These are phyloP conservation scores for Fusarium musae DNA, from an alignment of 2,329 filamentous ascomycete species.

Conservation along the genomic window DNA sequence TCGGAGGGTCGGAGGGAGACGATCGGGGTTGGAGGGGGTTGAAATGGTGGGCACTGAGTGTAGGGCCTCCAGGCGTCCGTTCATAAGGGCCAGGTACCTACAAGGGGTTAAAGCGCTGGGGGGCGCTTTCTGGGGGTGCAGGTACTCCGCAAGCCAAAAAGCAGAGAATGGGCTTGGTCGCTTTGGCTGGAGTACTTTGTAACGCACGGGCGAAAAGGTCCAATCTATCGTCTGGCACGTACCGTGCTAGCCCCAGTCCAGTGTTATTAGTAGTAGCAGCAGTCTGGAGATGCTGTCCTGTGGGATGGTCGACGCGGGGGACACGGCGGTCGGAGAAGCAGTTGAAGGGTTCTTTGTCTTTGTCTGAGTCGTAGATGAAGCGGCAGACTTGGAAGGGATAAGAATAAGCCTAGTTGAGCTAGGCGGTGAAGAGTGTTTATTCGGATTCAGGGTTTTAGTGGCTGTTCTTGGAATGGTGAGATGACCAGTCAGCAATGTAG, in stretches of 20 bases:
- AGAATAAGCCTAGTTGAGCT: constrained; percentile 18
- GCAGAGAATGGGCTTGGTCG: constrained; percentile 21
- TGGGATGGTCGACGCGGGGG: constrained; percentile 21
- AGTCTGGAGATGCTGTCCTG: constrained; percentile 31
- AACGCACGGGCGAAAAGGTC: constrained; percentile 37
- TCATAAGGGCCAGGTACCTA: constrained; percentile 22
- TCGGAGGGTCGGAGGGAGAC: constrained; percentile 40
- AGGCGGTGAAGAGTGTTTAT: constrained; percentile 40
- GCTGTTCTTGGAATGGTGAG: constrained; percentile 46
- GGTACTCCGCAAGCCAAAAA: constrained; percentile 26
- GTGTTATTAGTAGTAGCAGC: constrained; percentile 35
- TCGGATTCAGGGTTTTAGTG: constrained; percentile 39
- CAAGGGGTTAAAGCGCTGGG: constrained; percentile 33
- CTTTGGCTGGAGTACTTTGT: constrained; percentile 36
- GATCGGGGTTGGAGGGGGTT: constrained; percentile 41
- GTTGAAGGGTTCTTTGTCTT: constrained; percentile 27
- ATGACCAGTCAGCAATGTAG: constrained; percentile 43
- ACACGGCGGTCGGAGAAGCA: constrained; percentile 22
- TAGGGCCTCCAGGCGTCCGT: constrained; percentile 33
- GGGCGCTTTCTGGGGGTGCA: constrained; percentile 21
- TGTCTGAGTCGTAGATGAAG: constrained; percentile 20
- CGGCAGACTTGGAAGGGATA: constrained; percentile 11
- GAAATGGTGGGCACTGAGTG: constrained; percentile 44
- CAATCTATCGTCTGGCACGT: constrained; percentile 31
- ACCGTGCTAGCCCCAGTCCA: constrained; percentile 36